A percentile compares a stretch with the other conserved stretches of the same genome.
phyloP scores from a whole-genome alignment of 1,139 yeast species.

The Taphrina deformans region DNA sequence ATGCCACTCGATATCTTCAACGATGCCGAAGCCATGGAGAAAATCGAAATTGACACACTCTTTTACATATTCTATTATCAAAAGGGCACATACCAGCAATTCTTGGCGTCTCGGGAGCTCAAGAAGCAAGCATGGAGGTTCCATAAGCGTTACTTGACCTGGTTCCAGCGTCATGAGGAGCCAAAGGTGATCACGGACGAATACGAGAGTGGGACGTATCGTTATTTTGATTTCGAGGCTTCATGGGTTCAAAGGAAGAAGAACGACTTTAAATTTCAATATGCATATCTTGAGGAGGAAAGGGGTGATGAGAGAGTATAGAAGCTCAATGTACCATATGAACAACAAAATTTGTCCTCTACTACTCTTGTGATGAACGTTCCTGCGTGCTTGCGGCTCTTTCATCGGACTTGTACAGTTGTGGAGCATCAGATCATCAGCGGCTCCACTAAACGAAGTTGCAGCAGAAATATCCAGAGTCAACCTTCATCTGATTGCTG shows the following conservation, averaged over 20 bases:
- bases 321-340: background rate
- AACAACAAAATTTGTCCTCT: background rate
- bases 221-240: slow-evolving; percentile 88
- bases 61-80: slow-evolving; percentile 89
- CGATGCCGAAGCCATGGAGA: slow-evolving; percentile 56
- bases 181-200: slow-evolving; percentile 53
- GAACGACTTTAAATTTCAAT: slow-evolving; percentile 63
- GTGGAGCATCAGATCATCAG: too few species aligned
- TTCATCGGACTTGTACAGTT: too few species aligned
- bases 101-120: slow-evolving; percentile 75
- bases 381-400: too few species aligned
- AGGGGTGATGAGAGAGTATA: slow-evolving; percentile 14
- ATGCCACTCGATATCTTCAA: slow-evolving; percentile 61
- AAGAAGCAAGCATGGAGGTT: slow-evolving; percentile 83
- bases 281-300: slow-evolving; percentile 51
- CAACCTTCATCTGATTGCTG: too few species aligned
- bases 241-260: slow-evolving; percentile 79
- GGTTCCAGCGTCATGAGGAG: slow-evolving; percentile 73
- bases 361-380: too few species aligned
- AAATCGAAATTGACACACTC: slow-evolving; percentile 81
- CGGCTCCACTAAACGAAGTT: too few species aligned
- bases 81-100: slow-evolving; percentile 68
- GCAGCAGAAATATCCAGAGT: too few species aligned
- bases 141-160: slow-evolving; percentile 71
- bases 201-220: slow-evolving; percentile 58